phyloP scores from a whole-genome alignment of 768 basidiomycete genomes.

The Lentinus brumalis region DNA sequence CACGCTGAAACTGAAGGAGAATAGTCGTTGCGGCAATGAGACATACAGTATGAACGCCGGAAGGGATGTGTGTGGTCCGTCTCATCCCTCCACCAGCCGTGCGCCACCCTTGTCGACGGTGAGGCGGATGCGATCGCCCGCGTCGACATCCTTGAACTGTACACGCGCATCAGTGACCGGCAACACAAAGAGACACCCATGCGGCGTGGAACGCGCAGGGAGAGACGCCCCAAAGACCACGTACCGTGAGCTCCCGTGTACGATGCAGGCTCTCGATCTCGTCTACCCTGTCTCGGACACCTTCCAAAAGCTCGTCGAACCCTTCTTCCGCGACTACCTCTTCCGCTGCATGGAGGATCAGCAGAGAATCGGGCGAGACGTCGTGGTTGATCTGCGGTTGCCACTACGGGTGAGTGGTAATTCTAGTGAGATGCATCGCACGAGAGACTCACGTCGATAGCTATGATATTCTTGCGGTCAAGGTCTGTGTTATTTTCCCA shows the following conservation, averaged over 20 bases:
- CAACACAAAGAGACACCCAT: neutral
- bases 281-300: conserved; percentile 75
- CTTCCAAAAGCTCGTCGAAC: conserved; percentile 77
- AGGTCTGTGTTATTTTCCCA: conserved; percentile 43
- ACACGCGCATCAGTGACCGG: neutral
- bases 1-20: neutral
- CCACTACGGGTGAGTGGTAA: conserved; percentile 5
- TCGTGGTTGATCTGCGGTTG: conserved; percentile 61
- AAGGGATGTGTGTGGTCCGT: neutral
- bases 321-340: conserved; percentile 72
- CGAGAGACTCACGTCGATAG: conserved; percentile 67
- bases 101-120: conserved; percentile 60
- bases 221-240: conserved; percentile 24
- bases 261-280: conserved; percentile 86
- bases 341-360: conserved; percentile 72
- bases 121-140: conserved; percentile 45
- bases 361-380: conserved; percentile 78
- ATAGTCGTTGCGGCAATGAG: neutral
- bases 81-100: conserved; percentile 30
- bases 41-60: neutral
- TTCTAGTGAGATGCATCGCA: neutral
- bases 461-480: conserved; percentile 70
- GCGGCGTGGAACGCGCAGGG: neutral
- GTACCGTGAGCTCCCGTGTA: conserved; percentile 74
- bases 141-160: conserved; percentile 45